A percentile compares a stretch with the other conserved stretches of the same genome.
Evolutionary conservation across 108 stramenopile species (phyloP).

Genomic region (Skeletonema potamos): DNA sequence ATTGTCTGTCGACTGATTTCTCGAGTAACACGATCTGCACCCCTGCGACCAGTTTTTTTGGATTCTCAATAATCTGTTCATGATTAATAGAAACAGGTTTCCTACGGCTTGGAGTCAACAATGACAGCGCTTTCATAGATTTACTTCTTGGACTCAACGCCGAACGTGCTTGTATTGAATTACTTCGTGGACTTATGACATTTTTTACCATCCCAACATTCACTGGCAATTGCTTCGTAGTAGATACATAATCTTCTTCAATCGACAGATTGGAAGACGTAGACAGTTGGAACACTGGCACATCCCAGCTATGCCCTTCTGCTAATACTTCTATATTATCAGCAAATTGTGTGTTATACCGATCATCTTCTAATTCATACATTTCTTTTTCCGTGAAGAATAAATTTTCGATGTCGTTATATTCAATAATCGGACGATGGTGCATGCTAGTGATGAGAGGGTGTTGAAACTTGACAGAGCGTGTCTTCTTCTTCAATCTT

Average conservation of each 20-base stretch:
- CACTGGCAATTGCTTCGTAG: background rate
- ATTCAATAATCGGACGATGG: slow-evolving; percentile 63
- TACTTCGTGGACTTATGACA: background rate
- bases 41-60: slow-evolving; percentile 22
- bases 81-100: background rate
- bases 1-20: slow-evolving; percentile 16
- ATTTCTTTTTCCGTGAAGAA: slow-evolving; percentile 82
- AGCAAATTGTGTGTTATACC: slow-evolving; percentile 58
- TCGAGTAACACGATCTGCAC: slow-evolving; percentile 44
- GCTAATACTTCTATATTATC: slow-evolving; percentile 85
- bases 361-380: slow-evolving; percentile 79
- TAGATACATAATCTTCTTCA: background rate
- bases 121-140: too few relatives aligned
- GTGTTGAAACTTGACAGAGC: slow-evolving; percentile 69
- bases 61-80: background rate
- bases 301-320: slow-evolving; percentile 33
- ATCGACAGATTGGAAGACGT: slow-evolving; percentile 11
- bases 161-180: background rate
- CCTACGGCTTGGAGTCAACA: too few relatives aligned
- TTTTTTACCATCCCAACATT: background rate
- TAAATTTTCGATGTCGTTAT: slow-evolving; percentile 59
- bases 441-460: slow-evolving; percentile 73
- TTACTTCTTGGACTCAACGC: background rate
- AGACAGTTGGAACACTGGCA: background rate
- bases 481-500: background rate